These are phyloP conservation scores for Spathaspora arborariae DNA, from an alignment of 805 yeast genomes.

Conservation along the genomic window DNA sequence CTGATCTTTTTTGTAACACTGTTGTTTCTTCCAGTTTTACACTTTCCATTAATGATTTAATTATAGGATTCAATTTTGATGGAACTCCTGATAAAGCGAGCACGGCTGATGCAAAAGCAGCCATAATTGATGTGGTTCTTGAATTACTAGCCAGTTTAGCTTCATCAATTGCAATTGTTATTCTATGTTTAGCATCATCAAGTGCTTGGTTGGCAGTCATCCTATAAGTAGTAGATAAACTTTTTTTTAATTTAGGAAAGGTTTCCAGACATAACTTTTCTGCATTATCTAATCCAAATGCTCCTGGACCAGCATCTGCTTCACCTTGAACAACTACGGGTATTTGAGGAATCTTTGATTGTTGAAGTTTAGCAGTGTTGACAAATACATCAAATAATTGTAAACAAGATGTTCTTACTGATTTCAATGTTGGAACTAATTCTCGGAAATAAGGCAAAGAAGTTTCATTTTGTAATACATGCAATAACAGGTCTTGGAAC, in stretches of 20 bases:
- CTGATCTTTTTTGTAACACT: slow-evolving; percentile 67
- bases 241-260: slow-evolving; percentile 59
- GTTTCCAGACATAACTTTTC: slow-evolving; percentile 61
- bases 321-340: slow-evolving; percentile 95
- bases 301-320: slow-evolving; percentile 88
- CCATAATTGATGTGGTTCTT: slow-evolving; percentile 58
- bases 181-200: slow-evolving; percentile 74
- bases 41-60: slow-evolving; percentile 89
- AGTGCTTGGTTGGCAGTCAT: slow-evolving; percentile 68
- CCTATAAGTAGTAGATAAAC: slow-evolving; percentile 65
- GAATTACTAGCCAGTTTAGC: slow-evolving; percentile 51
- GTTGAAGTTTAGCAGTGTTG: slow-evolving; percentile 70
- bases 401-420: slow-evolving; percentile 83
- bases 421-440: slow-evolving; percentile 78
- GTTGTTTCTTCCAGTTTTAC: slow-evolving; percentile 69
- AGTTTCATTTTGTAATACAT: slow-evolving; percentile 35
- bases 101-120: slow-evolving; percentile 75
- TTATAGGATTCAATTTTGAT: slow-evolving; percentile 80
- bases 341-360: slow-evolving; percentile 69
- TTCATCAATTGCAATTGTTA: slow-evolving; percentile 61
- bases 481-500: slow-evolving; percentile 26
- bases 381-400: slow-evolving; percentile 76
- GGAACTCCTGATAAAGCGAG: slow-evolving; percentile 70
- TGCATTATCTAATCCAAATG: slow-evolving; percentile 78
- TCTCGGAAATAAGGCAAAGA: slow-evolving; percentile 66